Base-by-base conservation (phyloP, 257 asterid genomes). In the Solanum rostratum region DNA sequence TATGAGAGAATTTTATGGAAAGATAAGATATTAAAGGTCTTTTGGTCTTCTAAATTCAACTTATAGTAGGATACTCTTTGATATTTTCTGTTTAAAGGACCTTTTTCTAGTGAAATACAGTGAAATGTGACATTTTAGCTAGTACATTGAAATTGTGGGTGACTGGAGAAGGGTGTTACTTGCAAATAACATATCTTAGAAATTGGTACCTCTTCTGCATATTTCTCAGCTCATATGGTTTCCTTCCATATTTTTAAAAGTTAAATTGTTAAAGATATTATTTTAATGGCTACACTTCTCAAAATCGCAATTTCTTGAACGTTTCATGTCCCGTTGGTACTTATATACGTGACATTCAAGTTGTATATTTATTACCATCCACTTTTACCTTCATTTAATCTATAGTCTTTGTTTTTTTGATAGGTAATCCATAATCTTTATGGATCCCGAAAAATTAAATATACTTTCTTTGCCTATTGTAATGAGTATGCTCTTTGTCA, bases 401-500 rank as follows among this genome's bases (percentile, higher is more conserved):
- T 71, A 20, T 69, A 24, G 24, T 62, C 39, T 62, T 62, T 24
- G 18, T 22, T 24, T 29, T 20, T 43, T 57, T 57, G 65, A 57
- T 62, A 24, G 69, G 37, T 22, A 60, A 24, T 60, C 33, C 30
- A 39, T 65, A 39, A 70, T 41, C 80, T 41, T 41, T 71, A 18
- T n/a, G 80, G 20, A 20, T 6, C 27, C 80, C 54, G 12, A 5
- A n/a, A 71, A 24, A 43, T 71, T 12, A 76, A 50, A 10, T 50
- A 27, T 50, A 50, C 43, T 55, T 84, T 7, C 19, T 30, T 62
- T 57, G 43, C 46, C 54, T 29, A 39, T 66, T 14, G 62, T 85
- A 71, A 81, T 90, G 68, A 90, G 52, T 84, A 60, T 85, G 68
- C 70, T 83, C 87, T 85, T 80, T 57, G 41, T 71, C 90, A 84